Evolutionary conservation across 129 eudicot species (phyloP).

Genomic region (Lactuca saligna): DNA sequence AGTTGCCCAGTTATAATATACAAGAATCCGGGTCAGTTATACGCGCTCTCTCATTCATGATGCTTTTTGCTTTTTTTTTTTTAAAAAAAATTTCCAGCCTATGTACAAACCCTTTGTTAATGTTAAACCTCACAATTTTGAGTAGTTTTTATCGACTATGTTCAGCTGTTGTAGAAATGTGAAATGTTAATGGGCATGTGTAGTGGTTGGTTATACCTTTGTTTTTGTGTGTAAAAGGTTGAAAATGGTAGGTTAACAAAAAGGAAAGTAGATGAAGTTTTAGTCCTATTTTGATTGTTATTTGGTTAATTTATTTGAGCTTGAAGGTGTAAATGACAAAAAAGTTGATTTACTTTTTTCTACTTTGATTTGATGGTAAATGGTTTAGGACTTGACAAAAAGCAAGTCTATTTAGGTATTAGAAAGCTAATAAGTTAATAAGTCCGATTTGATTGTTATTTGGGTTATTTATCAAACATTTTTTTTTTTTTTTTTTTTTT

Average conservation of each 20-base stretch:
- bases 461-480: slow-evolving; percentile 3
- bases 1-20: slow-evolving; percentile 13
- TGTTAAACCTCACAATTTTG: slow-evolving; percentile 33
- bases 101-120: slow-evolving; percentile 37
- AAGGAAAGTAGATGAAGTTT: slow-evolving; percentile 19
- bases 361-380: too few relatives aligned
- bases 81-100: neutral
- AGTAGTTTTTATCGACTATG: slow-evolving; percentile 17
- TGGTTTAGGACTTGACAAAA: too few relatives aligned
- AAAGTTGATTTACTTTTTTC: too few relatives aligned
- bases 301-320: neutral
- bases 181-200: slow-evolving; percentile 23
- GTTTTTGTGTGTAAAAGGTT: slow-evolving; percentile 26
- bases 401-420: too few relatives aligned
- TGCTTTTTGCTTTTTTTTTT: slow-evolving; percentile 11
- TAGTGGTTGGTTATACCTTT: neutral
- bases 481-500: too few relatives aligned
- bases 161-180: slow-evolving; percentile 5
- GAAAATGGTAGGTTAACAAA: slow-evolving; percentile 15
- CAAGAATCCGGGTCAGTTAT: slow-evolving; percentile 19
- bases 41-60: slow-evolving; percentile 15
- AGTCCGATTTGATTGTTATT: neutral
- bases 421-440: too few relatives aligned
- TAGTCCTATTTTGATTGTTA: neutral
- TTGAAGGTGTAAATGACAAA: too few relatives aligned